These are phyloP conservation scores for Fusarium mexicanum DNA, from an alignment of 2,329 filamentous ascomycete genomes.

Conservation along the genomic window DNA sequence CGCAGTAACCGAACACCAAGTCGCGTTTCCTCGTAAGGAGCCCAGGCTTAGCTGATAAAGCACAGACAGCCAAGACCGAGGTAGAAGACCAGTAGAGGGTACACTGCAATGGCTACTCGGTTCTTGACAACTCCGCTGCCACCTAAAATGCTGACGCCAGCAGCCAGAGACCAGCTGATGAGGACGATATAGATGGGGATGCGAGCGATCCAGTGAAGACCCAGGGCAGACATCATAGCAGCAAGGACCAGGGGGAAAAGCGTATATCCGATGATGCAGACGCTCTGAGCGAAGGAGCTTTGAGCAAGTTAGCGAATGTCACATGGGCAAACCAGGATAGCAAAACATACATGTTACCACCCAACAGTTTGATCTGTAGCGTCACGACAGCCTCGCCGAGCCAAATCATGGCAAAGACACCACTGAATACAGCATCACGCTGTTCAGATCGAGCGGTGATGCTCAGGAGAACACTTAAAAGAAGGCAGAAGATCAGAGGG, in stretches of 20 bases:
- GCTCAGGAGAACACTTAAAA: constrained; percentile 88
- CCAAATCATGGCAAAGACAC: constrained; percentile 97
- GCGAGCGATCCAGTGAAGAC: constrained; percentile 80
- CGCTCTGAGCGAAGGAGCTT: constrained; percentile 96
- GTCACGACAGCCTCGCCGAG: constrained; percentile 96
- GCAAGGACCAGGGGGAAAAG: constrained; percentile 97
- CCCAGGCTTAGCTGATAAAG: constrained; percentile 81
- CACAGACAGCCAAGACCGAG: constrained; percentile 91
- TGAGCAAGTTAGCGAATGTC: constrained; percentile 33
- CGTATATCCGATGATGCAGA: constrained; percentile 98
- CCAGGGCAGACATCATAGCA: constrained; percentile 84
- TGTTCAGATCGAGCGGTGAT: constrained; percentile 82
- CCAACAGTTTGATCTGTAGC: constrained; percentile 95
- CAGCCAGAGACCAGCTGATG: constrained; percentile 91
- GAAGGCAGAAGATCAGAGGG: constrained; percentile 90
- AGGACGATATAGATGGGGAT: constrained; percentile 92
- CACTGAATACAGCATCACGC: constrained; percentile 89
- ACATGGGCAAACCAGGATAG: background rate
- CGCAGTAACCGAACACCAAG: background rate
- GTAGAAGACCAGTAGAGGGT: constrained; percentile 95
- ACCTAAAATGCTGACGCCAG: constrained; percentile 93
- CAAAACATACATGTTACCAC: constrained; percentile 89
- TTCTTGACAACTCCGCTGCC: constrained; percentile 97
- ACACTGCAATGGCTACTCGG: constrained; percentile 91
- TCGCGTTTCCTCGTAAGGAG: background rate